These are phyloP conservation scores for Trichoderma semiorbis DNA, from an alignment of 2,329 filamentous ascomycete species.

Conservation along the genomic window DNA sequence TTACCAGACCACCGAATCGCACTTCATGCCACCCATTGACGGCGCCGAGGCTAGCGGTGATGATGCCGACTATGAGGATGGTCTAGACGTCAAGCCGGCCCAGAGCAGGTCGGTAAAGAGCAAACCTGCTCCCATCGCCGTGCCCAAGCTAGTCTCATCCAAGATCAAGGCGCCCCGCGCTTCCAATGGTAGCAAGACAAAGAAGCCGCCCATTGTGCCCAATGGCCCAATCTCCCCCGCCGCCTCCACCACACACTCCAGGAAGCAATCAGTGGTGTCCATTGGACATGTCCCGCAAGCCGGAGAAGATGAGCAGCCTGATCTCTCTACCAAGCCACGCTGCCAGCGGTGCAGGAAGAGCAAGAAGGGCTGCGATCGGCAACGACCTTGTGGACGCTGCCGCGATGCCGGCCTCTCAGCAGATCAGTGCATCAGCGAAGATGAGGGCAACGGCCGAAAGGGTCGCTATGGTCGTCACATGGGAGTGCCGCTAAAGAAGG, in stretches of 20 bases:
- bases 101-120: conserved; percentile 41
- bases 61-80: conserved; percentile 34
- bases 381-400: conserved; percentile 91
- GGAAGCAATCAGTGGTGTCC: conserved; percentile 72
- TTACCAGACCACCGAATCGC: conserved; percentile 51
- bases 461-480: conserved; percentile 79
- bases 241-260: conserved; percentile 65
- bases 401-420: conserved; percentile 91
- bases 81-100: conserved; percentile 40
- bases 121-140: conserved; percentile 33
- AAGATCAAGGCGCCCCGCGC: conserved; percentile 47
- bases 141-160: conserved; percentile 31
- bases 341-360: conserved; percentile 99
- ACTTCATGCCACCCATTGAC: conserved; percentile 51
- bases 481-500: conserved; percentile 62
- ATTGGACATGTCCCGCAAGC: conserved; percentile 43
- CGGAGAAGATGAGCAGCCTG: conserved; percentile 83
- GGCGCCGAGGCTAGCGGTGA: conserved; percentile 38
- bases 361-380: conserved; percentile 97
- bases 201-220: conserved; percentile 45
- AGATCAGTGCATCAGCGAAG: conserved; percentile 94
- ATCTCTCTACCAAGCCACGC: conserved; percentile 90
- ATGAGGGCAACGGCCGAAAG: conserved; percentile 95
- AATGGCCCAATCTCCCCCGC: conserved; percentile 54
- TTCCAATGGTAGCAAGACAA: conserved; percentile 42